Base-by-base conservation (phyloP, 139 green algal genomes). In the Micractinium sp. region DNA sequence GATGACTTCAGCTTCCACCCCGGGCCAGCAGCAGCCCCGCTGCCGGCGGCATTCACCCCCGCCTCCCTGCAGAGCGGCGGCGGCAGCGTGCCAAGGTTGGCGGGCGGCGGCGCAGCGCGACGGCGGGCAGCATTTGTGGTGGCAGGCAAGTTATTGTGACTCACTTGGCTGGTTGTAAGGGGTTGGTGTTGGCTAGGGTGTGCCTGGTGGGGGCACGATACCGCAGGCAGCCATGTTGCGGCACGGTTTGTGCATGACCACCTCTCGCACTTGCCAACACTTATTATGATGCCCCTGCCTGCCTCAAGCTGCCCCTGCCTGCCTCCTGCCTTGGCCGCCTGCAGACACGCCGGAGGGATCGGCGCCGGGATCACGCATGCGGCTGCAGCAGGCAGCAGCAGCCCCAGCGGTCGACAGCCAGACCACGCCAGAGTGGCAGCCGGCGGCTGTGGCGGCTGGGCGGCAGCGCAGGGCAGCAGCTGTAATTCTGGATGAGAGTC, bases 351-450 rank as follows among this genome's bases (percentile, higher is more conserved):
- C 74, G 0, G 74, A 80, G 35, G 71, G 71, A 27, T 31, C 29
- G 31, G 71, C 71, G 36, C 71, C 71, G 15, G 71, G 47, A 9
- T 56, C 71, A 5, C 71, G 35, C 31, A 25, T 38, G 71, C 29
- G 9, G 71, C 29, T 1, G 71, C 76, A 56, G 35, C 76, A 82
- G 76, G 36, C 38, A 60, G 35, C 38, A 60, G 35, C 36, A 60
- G 76, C 36, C 35, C 15, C 78, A 38, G 78, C 23, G 23, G 15
- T 60, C 20, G 80, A 85, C 80, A 69, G 47, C 80, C 80, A 85
- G 56, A 22, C 53, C 41, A 85, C 80, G 18, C 80, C 80, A 35
- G 77, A 66, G 39, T 83, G 77, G 77, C 77, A 67, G 77, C 77
- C 77, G 2, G 77, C 39, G 22, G 39, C 77, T 7, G 77, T 39